phyloP scores from a whole-genome alignment of 2,329 filamentous ascomycete species.

The Calonectria henricotiae region DNA sequence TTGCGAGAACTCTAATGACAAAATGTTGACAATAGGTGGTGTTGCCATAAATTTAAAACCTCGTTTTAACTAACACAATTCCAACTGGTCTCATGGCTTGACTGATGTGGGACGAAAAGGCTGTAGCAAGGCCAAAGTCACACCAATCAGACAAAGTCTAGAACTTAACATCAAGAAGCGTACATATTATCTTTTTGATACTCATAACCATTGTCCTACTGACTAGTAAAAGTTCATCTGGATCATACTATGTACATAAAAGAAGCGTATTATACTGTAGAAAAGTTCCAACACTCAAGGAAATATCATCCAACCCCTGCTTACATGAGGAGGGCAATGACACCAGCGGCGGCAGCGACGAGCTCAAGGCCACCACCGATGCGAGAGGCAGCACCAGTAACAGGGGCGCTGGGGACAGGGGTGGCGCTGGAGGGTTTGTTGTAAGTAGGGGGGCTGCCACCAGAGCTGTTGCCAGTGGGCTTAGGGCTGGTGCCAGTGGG shows the following conservation, averaged over 20 bases:
- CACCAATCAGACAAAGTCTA: no score
- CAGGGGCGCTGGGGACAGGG: conserved; percentile 13
- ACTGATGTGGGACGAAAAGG: no score
- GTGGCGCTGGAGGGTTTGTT: conserved; percentile 28
- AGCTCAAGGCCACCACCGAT: conserved; percentile 52
- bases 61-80: no score
- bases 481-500: neutral
- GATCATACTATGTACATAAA: conserved; percentile 53
- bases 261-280: conserved; percentile 52
- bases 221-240: conserved; percentile 49
- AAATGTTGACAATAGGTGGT: no score
- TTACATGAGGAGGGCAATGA: conserved; percentile 58
- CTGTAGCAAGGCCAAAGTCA: no score
- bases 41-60: no score
- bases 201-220: conserved; percentile 51
- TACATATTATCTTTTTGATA: conserved; percentile 43
- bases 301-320: conserved; percentile 44
- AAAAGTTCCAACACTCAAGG: conserved; percentile 46
- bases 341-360: conserved; percentile 54
- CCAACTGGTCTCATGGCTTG: no score
- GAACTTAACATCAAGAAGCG: conserved; percentile 20
- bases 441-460: conserved; percentile 4
- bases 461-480: conserved; percentile 24
- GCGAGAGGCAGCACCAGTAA: conserved; percentile 55
- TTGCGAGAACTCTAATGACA: no score